Percentiles rank a stretch among this genome's conserved stretches.
phyloP scores from a whole-genome alignment of 768 basidiomycete genomes.

The Suillus clintonianus region DNA sequence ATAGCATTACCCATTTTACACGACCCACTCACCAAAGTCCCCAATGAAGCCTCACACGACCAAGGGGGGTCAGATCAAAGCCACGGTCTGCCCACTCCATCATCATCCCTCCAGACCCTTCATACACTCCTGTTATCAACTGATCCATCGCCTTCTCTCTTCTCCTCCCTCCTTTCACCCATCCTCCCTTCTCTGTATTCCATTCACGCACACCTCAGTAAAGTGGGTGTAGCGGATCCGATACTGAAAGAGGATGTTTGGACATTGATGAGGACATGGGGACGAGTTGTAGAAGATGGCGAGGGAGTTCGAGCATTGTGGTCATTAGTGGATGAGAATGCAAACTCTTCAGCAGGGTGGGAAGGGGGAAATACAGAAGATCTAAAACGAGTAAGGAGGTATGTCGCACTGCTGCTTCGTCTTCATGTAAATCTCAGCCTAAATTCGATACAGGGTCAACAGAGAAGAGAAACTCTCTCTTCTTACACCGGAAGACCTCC shows the following conservation, averaged over 20 bases:
- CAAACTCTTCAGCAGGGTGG: conserved; percentile 38
- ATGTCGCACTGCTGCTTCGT: conserved; percentile 21
- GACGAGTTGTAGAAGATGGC: conserved; percentile 53
- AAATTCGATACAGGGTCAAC: conserved; percentile 2
- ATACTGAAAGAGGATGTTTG: conserved; percentile 56
- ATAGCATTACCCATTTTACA: conserved; percentile 55
- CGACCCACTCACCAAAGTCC: conserved; percentile 42
- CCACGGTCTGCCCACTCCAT: conserved; percentile 20
- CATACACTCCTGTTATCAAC: conserved; percentile 66
- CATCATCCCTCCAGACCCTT: conserved; percentile 50
- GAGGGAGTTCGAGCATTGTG: conserved; percentile 61
- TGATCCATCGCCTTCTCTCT: conserved; percentile 74
- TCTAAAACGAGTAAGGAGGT: conserved; percentile 46
- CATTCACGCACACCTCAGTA: conserved; percentile 55
- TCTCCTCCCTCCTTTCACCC: conserved; percentile 66
- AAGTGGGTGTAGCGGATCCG: conserved; percentile 63
- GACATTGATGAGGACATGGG: conserved; percentile 75
- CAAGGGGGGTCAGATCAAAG: background rate
- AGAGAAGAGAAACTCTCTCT: conserved; percentile 39
- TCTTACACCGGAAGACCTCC: conserved; percentile 53
- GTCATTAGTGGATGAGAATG: conserved; percentile 45
- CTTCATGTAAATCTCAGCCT: background rate
- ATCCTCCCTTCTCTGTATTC: conserved; percentile 69
- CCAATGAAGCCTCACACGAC: background rate
- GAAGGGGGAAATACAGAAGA: conserved; percentile 55